phyloP scores from a whole-genome alignment of 2,329 filamentous ascomycete species.

The Emergomyces pasteurianus region DNA sequence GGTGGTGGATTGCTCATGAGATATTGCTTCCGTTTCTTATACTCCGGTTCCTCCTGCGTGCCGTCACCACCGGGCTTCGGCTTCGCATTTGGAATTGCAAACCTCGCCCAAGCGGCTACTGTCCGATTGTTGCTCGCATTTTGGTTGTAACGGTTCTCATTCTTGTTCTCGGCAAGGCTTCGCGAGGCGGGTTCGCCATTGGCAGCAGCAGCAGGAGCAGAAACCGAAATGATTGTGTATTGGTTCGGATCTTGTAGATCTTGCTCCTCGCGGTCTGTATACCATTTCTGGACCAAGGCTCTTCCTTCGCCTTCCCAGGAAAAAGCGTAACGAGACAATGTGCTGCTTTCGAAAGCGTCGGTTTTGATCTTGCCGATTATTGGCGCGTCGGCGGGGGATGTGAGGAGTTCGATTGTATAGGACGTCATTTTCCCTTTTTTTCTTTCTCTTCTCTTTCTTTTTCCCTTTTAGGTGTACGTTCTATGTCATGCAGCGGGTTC shows the following conservation, averaged over 20 bases:
- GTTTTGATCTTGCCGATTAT: neutral
- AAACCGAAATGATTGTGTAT: neutral
- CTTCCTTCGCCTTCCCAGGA: neutral
- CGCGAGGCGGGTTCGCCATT: neutral
- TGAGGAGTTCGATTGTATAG: neutral
- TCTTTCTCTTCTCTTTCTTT: neutral
- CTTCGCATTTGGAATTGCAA: neutral
- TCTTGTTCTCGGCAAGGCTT: neutral
- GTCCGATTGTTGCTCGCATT: neutral
- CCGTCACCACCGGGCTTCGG: neutral
- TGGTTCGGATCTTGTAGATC: conserved; percentile 2
- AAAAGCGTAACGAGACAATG: neutral
- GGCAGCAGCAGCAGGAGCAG: too few relatives aligned
- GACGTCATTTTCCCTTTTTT: neutral
- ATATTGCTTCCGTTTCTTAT: neutral
- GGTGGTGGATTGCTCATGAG: neutral
- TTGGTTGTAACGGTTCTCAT: neutral
- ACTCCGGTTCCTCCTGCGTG: neutral
- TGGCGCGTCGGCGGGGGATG: neutral
- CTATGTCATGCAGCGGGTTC: too few relatives aligned
- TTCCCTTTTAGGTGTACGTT: neutral
- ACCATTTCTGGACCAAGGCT: conserved; percentile 1
- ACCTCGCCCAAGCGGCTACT: neutral
- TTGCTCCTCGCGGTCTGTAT: neutral
- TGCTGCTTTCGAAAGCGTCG: neutral